These are phyloP conservation scores for Microbotryum violaceum DNA, from an alignment of 1,284 basidiomycete genomes.

Conservation along the genomic window DNA sequence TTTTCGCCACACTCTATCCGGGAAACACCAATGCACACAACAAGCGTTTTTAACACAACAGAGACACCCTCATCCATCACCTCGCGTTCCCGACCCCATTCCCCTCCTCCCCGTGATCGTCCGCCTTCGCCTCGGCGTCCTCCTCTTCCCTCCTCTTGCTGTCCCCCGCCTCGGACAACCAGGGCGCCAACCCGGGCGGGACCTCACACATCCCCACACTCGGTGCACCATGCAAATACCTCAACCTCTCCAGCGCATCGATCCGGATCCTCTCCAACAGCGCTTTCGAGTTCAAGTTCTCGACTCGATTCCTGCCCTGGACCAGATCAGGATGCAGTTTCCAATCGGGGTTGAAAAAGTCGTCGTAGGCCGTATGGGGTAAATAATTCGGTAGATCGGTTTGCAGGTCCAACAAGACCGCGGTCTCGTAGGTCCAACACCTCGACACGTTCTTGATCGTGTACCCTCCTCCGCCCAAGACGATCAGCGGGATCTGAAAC, in stretches of 20 bases:
- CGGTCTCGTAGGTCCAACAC: conserved; percentile 99
- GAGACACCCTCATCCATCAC: too few species aligned
- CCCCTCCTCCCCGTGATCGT: conserved; percentile 47
- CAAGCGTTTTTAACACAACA: too few species aligned
- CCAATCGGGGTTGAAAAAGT: conserved; percentile 88
- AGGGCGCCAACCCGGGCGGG: conserved; percentile 78
- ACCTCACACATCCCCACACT: conserved; percentile 95
- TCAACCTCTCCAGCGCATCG: conserved; percentile 77
- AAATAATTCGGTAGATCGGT: conserved; percentile 75
- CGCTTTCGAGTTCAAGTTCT: conserved; percentile 80
- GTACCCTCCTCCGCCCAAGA: conserved; percentile 92
- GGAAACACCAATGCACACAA: too few species aligned
- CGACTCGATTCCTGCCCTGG: conserved; percentile 57
- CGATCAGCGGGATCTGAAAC: conserved; percentile 80
- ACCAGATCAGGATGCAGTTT: conserved; percentile 87
- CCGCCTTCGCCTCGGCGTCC: conserved; percentile 56
- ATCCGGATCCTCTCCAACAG: conserved; percentile 79
- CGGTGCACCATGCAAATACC: conserved; percentile 90
- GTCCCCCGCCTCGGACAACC: conserved; percentile 70
- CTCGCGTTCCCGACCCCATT: too few species aligned
- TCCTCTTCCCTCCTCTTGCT: conserved; percentile 46
- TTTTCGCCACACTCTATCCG: too few species aligned
- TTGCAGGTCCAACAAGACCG: conserved; percentile 68
- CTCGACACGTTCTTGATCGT: conserved; percentile 86
- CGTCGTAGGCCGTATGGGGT: conserved; percentile 81